Evolutionary conservation across 2,329 filamentous ascomycete genomes (phyloP).

Genomic region (Allantophomopsis cytisporea): DNA sequence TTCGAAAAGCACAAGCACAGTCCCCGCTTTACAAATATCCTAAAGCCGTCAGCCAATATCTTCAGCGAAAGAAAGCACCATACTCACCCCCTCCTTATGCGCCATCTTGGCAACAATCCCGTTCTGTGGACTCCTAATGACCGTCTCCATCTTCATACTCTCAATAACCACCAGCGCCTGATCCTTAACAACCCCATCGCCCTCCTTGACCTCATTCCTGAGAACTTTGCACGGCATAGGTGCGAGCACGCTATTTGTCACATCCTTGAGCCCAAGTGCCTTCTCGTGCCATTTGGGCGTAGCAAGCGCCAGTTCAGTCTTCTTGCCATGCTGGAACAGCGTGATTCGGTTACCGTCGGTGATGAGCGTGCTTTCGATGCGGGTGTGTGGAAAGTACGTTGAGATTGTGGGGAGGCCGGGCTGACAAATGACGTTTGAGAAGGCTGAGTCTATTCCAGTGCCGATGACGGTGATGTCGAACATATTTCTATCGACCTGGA

Average conservation of each 20-base stretch:
- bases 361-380: slow-evolving; percentile 70
- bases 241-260: slow-evolving; percentile 68
- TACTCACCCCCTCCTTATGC: slow-evolving; percentile 59
- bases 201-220: slow-evolving; percentile 74
- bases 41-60: slow-evolving; percentile 19
- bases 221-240: slow-evolving; percentile 98
- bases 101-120: slow-evolving; percentile 60
- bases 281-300: slow-evolving; percentile 74
- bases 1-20: slow-evolving; percentile 61
- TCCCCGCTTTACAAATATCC: slow-evolving; percentile 70
- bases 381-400: slow-evolving; percentile 70
- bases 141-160: slow-evolving; percentile 85
- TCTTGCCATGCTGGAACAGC: slow-evolving; percentile 59
- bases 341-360: slow-evolving; percentile 47
- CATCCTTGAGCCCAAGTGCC: slow-evolving; percentile 71
- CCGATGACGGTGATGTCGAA: slow-evolving; percentile 31
- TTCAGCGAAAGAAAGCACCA: slow-evolving; percentile 2
- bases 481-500: slow-evolving; percentile 17
- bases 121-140: slow-evolving; percentile 63
- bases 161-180: slow-evolving; percentile 81
- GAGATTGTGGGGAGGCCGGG: slow-evolving; percentile 36
- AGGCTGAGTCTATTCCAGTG: slow-evolving; percentile 22
- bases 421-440: slow-evolving; percentile 29
- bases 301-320: slow-evolving; percentile 42
- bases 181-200: slow-evolving; percentile 72